A percentile compares a stretch with the other conserved stretches of the same genome.
Evolutionary conservation across 108 stramenopile species (phyloP).

Genomic region (Nitzschia inconspicua): DNA sequence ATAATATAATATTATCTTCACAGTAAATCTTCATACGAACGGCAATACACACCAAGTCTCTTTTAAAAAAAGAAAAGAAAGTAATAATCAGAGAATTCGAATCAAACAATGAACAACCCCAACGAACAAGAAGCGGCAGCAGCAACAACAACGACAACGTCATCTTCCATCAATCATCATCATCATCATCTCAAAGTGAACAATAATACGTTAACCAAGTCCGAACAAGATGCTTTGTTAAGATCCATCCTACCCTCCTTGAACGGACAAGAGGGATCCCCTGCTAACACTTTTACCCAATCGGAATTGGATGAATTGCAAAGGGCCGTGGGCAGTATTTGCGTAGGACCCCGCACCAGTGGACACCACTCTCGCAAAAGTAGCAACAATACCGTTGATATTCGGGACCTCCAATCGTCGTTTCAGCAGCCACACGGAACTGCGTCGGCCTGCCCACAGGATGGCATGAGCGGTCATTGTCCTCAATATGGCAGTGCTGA

Average conservation of each 20-base stretch:
- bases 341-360: too few relatives aligned
- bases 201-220: slow-evolving; percentile 26
- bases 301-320: slow-evolving; percentile 35
- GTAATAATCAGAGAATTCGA: too few relatives aligned
- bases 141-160: too few relatives aligned
- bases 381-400: slow-evolving; percentile 27
- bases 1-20: too few relatives aligned
- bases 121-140: too few relatives aligned
- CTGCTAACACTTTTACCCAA: slow-evolving; percentile 47
- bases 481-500: not conserved
- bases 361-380: not conserved
- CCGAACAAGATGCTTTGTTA: slow-evolving; percentile 31
- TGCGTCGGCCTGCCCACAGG: not conserved
- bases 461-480: not conserved
- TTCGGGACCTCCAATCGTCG: slow-evolving; percentile 8
- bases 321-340: slow-evolving; percentile 25
- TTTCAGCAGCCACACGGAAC: not conserved
- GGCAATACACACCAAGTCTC: too few relatives aligned
- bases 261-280: slow-evolving; percentile 51
- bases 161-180: too few relatives aligned
- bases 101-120: too few relatives aligned
- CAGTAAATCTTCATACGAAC: too few relatives aligned
- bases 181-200: slow-evolving; percentile 10
- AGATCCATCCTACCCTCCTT: slow-evolving; percentile 32
- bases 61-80: too few relatives aligned